These are phyloP conservation scores for Dothistroma septosporum DNA, from an alignment of 2,329 filamentous ascomycete species.

Conservation along the genomic window DNA sequence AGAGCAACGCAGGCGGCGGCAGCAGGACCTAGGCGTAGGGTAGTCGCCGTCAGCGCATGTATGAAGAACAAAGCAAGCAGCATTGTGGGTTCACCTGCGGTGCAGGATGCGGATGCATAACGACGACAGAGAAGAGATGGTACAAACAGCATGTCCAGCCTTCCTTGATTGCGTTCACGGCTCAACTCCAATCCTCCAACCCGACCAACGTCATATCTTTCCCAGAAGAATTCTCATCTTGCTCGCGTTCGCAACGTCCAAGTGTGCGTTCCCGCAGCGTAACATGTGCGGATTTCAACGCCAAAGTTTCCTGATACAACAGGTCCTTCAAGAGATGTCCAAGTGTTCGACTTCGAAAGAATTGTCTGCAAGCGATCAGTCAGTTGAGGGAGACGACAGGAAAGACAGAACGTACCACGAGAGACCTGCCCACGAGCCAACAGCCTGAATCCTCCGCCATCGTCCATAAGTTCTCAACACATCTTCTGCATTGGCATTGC, in stretches of 20 bases:
- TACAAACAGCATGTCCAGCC: background rate
- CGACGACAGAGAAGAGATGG: background rate
- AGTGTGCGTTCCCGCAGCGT: background rate
- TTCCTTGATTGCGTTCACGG: background rate
- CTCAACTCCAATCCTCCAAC: background rate
- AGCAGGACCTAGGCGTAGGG: background rate
- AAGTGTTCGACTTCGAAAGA: no score
- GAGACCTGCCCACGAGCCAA: background rate
- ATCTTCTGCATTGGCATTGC: background rate
- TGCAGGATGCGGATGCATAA: background rate
- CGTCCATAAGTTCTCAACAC: background rate
- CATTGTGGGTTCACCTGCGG: background rate
- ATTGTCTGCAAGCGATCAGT: background rate
- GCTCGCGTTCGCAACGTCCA: background rate
- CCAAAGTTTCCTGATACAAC: background rate
- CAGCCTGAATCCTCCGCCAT: background rate
- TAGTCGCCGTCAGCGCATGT: background rate
- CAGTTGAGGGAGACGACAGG: background rate
- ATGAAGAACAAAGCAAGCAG: background rate
- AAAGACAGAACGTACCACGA: background rate
- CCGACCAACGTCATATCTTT: background rate
- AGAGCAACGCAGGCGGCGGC: background rate
- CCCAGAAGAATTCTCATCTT: background rate
- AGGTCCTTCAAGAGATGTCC: background rate
- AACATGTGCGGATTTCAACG: slow-evolving; percentile 3